A percentile compares a stretch with the other conserved stretches of the same genome.
Evolutionary conservation across 1,284 basidiomycete species (phyloP).

Genomic region (Psilocybe mexicana): DNA sequence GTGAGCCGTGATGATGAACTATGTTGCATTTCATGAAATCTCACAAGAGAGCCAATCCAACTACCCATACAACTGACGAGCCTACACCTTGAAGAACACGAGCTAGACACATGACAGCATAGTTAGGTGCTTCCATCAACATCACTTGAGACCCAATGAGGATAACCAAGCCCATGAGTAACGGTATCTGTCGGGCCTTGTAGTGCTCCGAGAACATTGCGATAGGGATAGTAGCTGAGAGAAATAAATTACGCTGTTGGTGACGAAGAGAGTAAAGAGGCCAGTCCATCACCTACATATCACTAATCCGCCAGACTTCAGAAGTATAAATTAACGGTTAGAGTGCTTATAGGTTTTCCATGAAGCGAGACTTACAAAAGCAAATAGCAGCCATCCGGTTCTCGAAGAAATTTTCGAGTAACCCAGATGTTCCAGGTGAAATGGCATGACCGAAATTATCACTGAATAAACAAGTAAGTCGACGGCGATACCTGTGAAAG

Average conservation of each 20-base stretch:
- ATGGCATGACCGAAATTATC: constrained; percentile 76
- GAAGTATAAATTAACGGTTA: too few relatives aligned
- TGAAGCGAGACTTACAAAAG: constrained; percentile 44
- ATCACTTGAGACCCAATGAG: constrained; percentile 64
- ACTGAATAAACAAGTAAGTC: constrained; percentile 70
- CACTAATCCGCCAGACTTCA: constrained; percentile 48
- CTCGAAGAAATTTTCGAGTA: constrained; percentile 55
- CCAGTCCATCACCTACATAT: constrained; percentile 42
- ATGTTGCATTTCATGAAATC: constrained; percentile 17
- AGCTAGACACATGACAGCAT: constrained; percentile 71
- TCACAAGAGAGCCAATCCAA: constrained; percentile 72
- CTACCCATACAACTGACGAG: constrained; percentile 76
- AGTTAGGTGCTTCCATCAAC: constrained; percentile 76
- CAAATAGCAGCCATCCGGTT: constrained; percentile 71
- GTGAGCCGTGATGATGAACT: constrained; percentile 6
- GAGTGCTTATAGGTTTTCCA: neutral
- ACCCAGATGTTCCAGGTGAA: constrained; percentile 59
- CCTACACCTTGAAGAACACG: constrained; percentile 73
- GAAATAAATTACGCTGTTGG: neutral
- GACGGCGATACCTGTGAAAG: constrained; percentile 53
- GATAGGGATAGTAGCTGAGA: constrained; percentile 66
- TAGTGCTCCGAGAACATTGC: constrained; percentile 68
- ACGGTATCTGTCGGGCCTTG: constrained; percentile 53
- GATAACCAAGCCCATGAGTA: constrained; percentile 58
- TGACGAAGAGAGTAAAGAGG: neutral